phyloP scores from a whole-genome alignment of 371 early-diverging fungal species.

The Chytridiales sp. region DNA sequence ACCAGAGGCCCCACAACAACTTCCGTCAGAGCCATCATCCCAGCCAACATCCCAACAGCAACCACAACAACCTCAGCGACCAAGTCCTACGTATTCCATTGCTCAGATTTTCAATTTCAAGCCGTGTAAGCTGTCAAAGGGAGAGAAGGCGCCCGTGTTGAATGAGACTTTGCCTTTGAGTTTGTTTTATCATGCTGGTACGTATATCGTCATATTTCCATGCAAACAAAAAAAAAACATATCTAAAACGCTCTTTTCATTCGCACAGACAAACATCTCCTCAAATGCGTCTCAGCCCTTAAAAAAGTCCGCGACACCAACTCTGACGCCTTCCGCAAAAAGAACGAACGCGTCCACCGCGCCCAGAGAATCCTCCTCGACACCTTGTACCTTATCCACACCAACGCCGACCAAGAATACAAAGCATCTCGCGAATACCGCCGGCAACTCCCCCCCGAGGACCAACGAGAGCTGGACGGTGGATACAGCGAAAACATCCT shows the following conservation, averaged over 20 bases:
- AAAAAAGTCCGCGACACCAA: constrained; percentile 30
- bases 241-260: neutral
- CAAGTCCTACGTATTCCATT: constrained; percentile 18
- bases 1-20: no score
- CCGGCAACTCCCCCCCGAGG: constrained; percentile 55
- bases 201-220: neutral
- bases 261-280: constrained; percentile 40
- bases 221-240: neutral
- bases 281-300: constrained; percentile 31
- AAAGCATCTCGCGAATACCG: constrained; percentile 48
- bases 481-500: constrained; percentile 62
- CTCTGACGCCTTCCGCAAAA: constrained; percentile 38
- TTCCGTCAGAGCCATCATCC: no score
- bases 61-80: no score
- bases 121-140: constrained; percentile 10
- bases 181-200: constrained; percentile 42
- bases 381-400: constrained; percentile 35
- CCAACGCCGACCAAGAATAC: constrained; percentile 28
- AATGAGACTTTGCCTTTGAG: constrained; percentile 42
- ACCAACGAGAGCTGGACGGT: constrained; percentile 56
- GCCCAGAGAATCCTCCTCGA: constrained; percentile 47
- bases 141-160: constrained; percentile 29
- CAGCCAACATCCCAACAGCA: no score
- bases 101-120: constrained; percentile 34
- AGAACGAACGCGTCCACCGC: constrained; percentile 51